These are phyloP conservation scores for Didymellaceae sp. DNA, from an alignment of 2,329 filamentous ascomycete species.

Conservation along the genomic window DNA sequence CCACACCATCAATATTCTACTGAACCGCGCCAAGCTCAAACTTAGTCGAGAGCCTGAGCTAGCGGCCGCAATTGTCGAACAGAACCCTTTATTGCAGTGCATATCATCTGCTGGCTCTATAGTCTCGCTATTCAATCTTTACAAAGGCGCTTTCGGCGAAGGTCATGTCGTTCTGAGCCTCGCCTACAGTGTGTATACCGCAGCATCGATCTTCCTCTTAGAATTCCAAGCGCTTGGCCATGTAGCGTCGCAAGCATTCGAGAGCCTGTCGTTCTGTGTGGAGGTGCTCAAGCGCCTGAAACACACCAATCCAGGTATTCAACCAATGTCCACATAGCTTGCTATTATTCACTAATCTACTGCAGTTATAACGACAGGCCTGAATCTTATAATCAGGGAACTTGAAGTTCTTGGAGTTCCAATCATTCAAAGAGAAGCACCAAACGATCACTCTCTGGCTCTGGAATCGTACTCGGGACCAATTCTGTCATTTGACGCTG, in stretches of 20 bases:
- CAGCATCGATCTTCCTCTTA: neutral
- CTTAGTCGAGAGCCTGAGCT: neutral
- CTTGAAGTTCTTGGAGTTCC: neutral
- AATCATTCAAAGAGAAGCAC: neutral
- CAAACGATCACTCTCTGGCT: neutral
- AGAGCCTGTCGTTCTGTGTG: neutral
- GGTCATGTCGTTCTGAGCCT: neutral
- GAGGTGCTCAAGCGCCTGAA: neutral
- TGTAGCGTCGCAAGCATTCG: neutral
- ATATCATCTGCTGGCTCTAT: neutral
- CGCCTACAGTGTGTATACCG: neutral
- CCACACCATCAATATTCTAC: neutral
- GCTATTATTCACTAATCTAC: neutral
- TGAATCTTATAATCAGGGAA: neutral
- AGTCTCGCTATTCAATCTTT: neutral
- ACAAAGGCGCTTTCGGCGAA: neutral
- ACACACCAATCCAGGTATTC: neutral
- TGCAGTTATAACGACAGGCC: neutral
- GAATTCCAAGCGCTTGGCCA: neutral
- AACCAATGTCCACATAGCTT: too few relatives aligned
- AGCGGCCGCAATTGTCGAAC: neutral
- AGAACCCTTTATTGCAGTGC: neutral
- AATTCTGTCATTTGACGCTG: neutral
- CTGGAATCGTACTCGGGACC: too few relatives aligned
- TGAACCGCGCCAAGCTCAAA: neutral